Percentiles rank a stretch among this genome's conserved stretches.
These are phyloP conservation scores for Polyrhizophydium stewartii DNA, from an alignment of 371 early-diverging fungal species.

Conservation along the genomic window DNA sequence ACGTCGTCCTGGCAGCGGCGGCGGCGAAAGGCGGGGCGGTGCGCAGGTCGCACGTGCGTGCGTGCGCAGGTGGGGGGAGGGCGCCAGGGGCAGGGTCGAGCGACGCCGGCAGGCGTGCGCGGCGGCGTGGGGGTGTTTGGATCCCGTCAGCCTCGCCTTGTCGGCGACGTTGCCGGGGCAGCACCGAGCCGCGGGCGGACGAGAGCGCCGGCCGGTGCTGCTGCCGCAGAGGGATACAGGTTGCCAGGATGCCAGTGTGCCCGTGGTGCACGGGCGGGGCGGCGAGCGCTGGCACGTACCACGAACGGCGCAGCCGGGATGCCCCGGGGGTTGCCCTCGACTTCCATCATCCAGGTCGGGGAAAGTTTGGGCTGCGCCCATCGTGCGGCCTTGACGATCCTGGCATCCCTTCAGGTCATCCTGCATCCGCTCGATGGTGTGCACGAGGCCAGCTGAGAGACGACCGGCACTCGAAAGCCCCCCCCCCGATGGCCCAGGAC, in stretches of 20 bases:
- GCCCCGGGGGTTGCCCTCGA: conserved; percentile 75
- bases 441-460: too few relatives aligned
- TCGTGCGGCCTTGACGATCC: too few relatives aligned
- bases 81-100: neutral
- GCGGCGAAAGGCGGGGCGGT: neutral
- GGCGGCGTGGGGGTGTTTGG: neutral
- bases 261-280: neutral
- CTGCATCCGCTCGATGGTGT: too few relatives aligned
- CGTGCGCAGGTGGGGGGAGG: neutral
- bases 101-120: neutral
- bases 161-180: neutral
- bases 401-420: too few relatives aligned
- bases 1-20: conserved; percentile 69
- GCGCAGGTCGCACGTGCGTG: neutral
- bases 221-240: neutral
- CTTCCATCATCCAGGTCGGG: conserved; percentile 1
- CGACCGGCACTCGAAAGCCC: too few relatives aligned
- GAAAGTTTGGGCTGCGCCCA: too few relatives aligned
- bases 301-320: conserved; percentile 96
- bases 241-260: neutral
- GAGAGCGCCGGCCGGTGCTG: neutral
- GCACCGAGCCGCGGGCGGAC: neutral
- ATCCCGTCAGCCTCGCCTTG: neutral
- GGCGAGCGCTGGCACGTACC: conserved; percentile 55
- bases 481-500: too few relatives aligned